A percentile compares a stretch with the other conserved stretches of the same genome.
Conservation (phyloP, 768 basidiomycete genomes). For the Leccinellum luteum region DNA sequence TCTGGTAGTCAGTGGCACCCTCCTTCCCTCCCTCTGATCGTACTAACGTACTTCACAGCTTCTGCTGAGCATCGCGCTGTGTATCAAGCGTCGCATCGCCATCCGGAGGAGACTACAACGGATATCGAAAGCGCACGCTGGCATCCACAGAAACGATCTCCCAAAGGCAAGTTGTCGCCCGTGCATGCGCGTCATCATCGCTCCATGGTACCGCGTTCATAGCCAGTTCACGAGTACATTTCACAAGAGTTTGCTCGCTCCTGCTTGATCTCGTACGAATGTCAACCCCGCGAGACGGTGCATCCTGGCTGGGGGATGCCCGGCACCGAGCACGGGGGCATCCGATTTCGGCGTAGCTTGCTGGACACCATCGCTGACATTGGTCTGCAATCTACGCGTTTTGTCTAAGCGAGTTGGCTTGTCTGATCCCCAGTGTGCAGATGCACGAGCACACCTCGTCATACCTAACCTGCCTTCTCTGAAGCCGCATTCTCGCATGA, state of each 20-base stretch:
- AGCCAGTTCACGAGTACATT: constrained; percentile 69
- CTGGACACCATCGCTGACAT: constrained; percentile 68
- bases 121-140: constrained; percentile 60
- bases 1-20: constrained; percentile 53
- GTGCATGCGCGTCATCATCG: not conserved
- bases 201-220: constrained; percentile 1
- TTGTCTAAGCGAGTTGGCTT: not conserved
- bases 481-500: constrained; percentile 73
- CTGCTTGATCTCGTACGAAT: constrained; percentile 68
- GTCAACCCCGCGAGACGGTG: constrained; percentile 60
- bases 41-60: constrained; percentile 40
- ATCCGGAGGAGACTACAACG: constrained; percentile 62
- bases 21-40: not conserved
- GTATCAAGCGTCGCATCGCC: constrained; percentile 65
- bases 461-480: constrained; percentile 70
- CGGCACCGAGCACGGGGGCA: constrained; percentile 60
- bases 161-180: constrained; percentile 48
- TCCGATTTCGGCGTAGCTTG: constrained; percentile 65
- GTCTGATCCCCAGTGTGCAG: constrained; percentile 34
- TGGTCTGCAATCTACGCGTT: constrained; percentile 43
- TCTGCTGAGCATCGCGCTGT: constrained; percentile 56
- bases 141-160: constrained; percentile 52
- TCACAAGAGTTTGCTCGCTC: constrained; percentile 74
- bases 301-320: constrained; percentile 76
- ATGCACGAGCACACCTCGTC: constrained; percentile 64